A percentile compares a stretch with the other conserved stretches of the same genome.
phyloP scores from a whole-genome alignment of 2,329 filamentous ascomycete genomes.

The Colletotrichum caudatum region DNA sequence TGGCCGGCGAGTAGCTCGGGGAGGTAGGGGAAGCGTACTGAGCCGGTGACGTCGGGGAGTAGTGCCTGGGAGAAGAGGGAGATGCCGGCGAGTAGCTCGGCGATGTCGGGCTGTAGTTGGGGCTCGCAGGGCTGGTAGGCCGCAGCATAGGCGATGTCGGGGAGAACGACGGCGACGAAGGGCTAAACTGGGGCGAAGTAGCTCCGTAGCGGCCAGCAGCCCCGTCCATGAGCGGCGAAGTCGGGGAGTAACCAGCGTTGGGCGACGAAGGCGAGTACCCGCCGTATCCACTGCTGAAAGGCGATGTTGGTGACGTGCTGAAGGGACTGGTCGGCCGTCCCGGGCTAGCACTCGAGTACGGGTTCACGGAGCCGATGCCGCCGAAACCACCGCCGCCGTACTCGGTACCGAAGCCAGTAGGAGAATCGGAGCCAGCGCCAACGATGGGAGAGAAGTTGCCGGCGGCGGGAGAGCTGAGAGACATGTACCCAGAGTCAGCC shows the following conservation, averaged over 20 bases:
- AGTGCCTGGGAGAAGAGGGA: constrained; percentile 67
- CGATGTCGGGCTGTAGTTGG: constrained; percentile 74
- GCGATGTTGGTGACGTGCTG: constrained; percentile 75
- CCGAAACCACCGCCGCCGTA: constrained; percentile 65
- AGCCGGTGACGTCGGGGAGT: constrained; percentile 78
- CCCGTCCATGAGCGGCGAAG: constrained; percentile 73
- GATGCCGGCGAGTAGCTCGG: constrained; percentile 74
- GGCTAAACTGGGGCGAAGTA: constrained; percentile 72
- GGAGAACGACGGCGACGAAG: constrained; percentile 73
- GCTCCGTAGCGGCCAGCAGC: constrained; percentile 63
- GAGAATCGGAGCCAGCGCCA: constrained; percentile 77
- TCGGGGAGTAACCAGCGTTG: constrained; percentile 80
- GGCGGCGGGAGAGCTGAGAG: constrained; percentile 69
- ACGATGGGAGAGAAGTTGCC: constrained; percentile 84
- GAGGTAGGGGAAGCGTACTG: constrained; percentile 81
- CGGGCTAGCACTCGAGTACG: constrained; percentile 75
- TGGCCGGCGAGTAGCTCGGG: constrained; percentile 78
- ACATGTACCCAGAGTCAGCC: constrained; percentile 75
- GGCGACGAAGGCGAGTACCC: constrained; percentile 84
- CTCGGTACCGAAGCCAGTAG: constrained; percentile 73
- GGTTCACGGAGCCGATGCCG: constrained; percentile 67
- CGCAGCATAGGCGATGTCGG: constrained; percentile 71
- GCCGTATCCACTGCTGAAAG: constrained; percentile 67
- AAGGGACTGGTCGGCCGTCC: constrained; percentile 77
- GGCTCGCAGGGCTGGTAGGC: constrained; percentile 66